These are phyloP conservation scores for Trichosphaerium sp. DNA, from an alignment of 78 protist species.

Conservation along the genomic window DNA sequence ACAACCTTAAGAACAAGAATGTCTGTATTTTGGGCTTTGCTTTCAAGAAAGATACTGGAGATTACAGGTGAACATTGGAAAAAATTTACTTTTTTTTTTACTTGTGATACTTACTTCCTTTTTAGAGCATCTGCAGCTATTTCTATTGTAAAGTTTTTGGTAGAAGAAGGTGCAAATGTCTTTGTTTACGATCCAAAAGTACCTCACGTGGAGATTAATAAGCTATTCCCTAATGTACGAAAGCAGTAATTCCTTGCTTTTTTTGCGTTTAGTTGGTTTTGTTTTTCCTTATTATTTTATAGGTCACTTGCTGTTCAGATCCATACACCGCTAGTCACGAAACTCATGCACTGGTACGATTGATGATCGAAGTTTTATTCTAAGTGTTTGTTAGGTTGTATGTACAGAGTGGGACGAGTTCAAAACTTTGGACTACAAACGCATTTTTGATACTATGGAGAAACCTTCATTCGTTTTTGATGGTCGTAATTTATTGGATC, in stretches of 20 bases:
- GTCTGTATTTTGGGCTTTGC: conserved; percentile 83
- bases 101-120: neutral
- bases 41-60: conserved; percentile 93
- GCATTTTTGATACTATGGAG: conserved; percentile 29
- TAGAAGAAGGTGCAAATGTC: conserved; percentile 78
- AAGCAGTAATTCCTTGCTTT: too few species aligned
- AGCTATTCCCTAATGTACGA: neutral
- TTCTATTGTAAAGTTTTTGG: conserved; percentile 31
- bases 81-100: too few species aligned
- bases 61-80: conserved; percentile 14
- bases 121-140: conserved; percentile 77
- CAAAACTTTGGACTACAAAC: conserved; percentile 29
- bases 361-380: too few species aligned
- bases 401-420: conserved; percentile 96
- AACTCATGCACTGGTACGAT: conserved; percentile 81
- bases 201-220: neutral
- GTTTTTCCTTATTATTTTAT: too few species aligned
- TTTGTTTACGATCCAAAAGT: conserved; percentile 90
- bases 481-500: conserved; percentile 73
- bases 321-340: conserved; percentile 49
- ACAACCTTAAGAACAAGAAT: conserved; percentile 71
- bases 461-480: conserved; percentile 89
- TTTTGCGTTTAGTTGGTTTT: too few species aligned
- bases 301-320: neutral
- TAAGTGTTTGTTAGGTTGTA: too few species aligned